These are phyloP conservation scores for Discostella pseudostelligera DNA, from an alignment of 108 stramenopile genomes.

Conservation along the genomic window DNA sequence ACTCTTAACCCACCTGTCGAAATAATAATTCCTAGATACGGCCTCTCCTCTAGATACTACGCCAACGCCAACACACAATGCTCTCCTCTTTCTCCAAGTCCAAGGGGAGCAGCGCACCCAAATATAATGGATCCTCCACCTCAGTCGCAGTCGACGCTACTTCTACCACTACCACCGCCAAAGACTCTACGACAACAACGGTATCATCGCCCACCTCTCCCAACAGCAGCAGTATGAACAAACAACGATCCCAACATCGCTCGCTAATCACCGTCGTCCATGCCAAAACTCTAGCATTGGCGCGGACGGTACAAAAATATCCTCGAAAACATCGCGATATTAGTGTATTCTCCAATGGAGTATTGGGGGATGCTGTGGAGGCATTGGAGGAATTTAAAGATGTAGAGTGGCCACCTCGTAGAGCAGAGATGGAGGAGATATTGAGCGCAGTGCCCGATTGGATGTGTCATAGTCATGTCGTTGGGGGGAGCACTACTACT, in stretches of 20 bases:
- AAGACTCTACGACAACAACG: neutral
- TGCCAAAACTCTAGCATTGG: slow-evolving; percentile 17
- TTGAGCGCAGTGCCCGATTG: slow-evolving; percentile 27
- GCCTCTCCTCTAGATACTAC: no score
- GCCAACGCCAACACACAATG: no score
- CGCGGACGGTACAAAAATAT: slow-evolving; percentile 40
- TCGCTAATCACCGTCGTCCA: slow-evolving; percentile 34
- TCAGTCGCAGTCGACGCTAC: neutral
- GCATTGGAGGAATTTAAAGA: slow-evolving; percentile 46
- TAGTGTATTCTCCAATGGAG: slow-evolving; percentile 8
- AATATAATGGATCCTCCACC: neutral
- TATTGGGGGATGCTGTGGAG: slow-evolving; percentile 41
- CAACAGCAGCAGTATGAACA: no score
- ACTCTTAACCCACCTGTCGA: no score
- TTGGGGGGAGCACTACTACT: neutral
- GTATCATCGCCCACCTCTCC: no score
- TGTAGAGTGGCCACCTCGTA: slow-evolving; percentile 44
- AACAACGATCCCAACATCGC: slow-evolving; percentile 29
- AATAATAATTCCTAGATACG: no score
- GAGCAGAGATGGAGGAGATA: slow-evolving; percentile 7
- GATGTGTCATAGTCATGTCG: no score
- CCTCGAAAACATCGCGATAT: slow-evolving; percentile 41
- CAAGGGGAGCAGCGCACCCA: neutral
- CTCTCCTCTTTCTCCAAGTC: neutral
- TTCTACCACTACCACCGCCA: neutral